phyloP scores from a whole-genome alignment of 225 moss, liverwort and hornwort species.

The Polytrichum commune region DNA sequence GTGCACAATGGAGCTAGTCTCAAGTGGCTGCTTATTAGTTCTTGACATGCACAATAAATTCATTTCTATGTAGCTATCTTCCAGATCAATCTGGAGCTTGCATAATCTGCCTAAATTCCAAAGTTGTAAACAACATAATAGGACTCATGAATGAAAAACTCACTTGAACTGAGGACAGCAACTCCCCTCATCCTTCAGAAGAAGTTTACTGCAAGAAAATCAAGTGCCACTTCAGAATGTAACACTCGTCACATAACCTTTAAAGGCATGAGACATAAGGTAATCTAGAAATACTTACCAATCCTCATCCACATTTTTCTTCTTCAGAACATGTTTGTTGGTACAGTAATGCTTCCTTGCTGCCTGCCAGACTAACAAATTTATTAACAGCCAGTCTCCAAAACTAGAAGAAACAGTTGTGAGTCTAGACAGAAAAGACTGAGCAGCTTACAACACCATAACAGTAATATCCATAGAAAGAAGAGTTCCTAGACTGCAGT shows the following conservation, averaged over 20 bases:
- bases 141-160: constrained; percentile 8
- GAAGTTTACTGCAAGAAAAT: constrained; percentile 29
- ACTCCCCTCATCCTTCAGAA: constrained; percentile 29
- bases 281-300: constrained; percentile 34
- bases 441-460: too few relatives aligned
- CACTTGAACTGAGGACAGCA: constrained; percentile 69
- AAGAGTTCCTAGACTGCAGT: too few relatives aligned
- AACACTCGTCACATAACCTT: not conserved
- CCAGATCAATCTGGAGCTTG: too few relatives aligned
- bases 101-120: too few relatives aligned
- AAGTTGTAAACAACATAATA: too few relatives aligned
- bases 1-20: too few relatives aligned
- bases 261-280: not conserved
- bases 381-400: not conserved
- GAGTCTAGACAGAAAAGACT: too few relatives aligned
- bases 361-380: constrained; percentile 33
- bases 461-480: too few relatives aligned
- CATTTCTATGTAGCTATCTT: too few relatives aligned
- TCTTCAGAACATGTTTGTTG: constrained; percentile 57
- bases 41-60: too few relatives aligned
- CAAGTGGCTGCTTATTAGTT: too few relatives aligned
- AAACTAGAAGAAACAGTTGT: too few relatives aligned
- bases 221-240: constrained; percentile 6
- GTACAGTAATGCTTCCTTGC: constrained; percentile 79
- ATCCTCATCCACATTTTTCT: constrained; percentile 71